Conservation (phyloP, 805 yeast species). For the Candida vartiovaarae region DNA sequence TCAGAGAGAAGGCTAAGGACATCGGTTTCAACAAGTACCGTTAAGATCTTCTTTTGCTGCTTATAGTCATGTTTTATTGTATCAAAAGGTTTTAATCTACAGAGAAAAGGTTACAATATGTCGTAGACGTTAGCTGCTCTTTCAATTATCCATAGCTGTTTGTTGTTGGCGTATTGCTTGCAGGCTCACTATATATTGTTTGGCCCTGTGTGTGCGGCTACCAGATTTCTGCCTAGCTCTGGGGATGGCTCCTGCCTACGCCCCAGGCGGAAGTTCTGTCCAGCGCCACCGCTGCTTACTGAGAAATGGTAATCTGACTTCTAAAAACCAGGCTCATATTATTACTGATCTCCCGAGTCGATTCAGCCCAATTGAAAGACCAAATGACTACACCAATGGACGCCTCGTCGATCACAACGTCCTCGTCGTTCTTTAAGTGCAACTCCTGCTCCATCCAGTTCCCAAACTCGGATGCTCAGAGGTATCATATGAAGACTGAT, state of each 20-base stretch:
- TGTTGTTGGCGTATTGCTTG: background rate
- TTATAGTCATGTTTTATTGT: constrained; percentile 15
- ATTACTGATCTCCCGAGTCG: no score
- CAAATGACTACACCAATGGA: background rate
- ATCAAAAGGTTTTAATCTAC: constrained; percentile 11
- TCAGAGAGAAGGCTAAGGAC: constrained; percentile 99
- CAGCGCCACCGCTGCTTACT: no score
- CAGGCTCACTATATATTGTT: background rate
- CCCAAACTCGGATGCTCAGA: constrained; percentile 74
- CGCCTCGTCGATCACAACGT: constrained; percentile 5
- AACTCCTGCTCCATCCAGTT: constrained; percentile 84
- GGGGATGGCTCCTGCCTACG: no score
- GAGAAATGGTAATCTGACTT: background rate
- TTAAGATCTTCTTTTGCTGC: constrained; percentile 39
- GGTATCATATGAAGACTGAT: constrained; percentile 93
- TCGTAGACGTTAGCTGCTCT: no score
- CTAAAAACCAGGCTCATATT: no score
- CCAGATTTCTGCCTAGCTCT: background rate
- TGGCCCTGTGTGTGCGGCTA: background rate
- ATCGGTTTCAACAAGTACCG: constrained; percentile 99
- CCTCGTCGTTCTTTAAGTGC: constrained; percentile 52
- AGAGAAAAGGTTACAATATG: background rate
- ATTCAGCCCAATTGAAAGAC: no score
- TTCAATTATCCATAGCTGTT: no score
- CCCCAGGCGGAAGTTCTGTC: no score